Percentiles rank a stretch among this genome's conserved stretches.
Evolutionary conservation across 2,329 filamentous ascomycete species (phyloP).

Genomic region (Elsinoe australis): DNA sequence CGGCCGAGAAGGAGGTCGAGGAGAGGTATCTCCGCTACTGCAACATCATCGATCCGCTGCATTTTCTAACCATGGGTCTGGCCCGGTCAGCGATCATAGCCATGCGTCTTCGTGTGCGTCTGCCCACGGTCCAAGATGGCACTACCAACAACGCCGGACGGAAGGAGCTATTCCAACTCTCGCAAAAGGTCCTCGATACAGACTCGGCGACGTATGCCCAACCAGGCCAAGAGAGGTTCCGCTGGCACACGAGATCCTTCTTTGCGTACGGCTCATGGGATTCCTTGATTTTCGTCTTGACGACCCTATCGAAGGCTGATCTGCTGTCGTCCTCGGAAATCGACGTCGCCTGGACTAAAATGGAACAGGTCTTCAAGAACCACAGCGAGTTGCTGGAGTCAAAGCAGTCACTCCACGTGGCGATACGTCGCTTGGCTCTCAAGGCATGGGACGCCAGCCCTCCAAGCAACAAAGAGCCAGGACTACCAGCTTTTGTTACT

Average conservation of each 20-base stretch:
- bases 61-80: conserved; percentile 40
- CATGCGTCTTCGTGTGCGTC: conserved; percentile 41
- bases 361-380: conserved; percentile 38
- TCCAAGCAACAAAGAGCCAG: neutral
- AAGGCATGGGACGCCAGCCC: conserved; percentile 37
- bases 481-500: conserved; percentile 21
- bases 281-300: conserved; percentile 32
- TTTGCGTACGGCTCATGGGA: conserved; percentile 41
- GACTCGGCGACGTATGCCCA: conserved; percentile 37
- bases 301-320: conserved; percentile 27
- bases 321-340: conserved; percentile 24
- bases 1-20: conserved; percentile 38
- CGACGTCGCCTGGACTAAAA: conserved; percentile 38
- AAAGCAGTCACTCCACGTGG: conserved; percentile 36
- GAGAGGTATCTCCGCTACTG: conserved; percentile 40
- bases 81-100: conserved; percentile 38
- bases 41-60: conserved; percentile 37
- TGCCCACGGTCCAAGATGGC: conserved; percentile 34
- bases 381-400: conserved; percentile 36
- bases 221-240: conserved; percentile 38
- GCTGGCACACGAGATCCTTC: conserved; percentile 48
- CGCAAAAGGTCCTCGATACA: conserved; percentile 36
- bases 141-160: conserved; percentile 30
- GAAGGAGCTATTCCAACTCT: conserved; percentile 35
- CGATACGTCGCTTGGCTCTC: conserved; percentile 37